Evolutionary conservation across 176 grass and related monocot genomes (phyloP), one percentile per base, ranked within the genome.

Genomic region (Bolboschoenus planiculmis): DNA sequence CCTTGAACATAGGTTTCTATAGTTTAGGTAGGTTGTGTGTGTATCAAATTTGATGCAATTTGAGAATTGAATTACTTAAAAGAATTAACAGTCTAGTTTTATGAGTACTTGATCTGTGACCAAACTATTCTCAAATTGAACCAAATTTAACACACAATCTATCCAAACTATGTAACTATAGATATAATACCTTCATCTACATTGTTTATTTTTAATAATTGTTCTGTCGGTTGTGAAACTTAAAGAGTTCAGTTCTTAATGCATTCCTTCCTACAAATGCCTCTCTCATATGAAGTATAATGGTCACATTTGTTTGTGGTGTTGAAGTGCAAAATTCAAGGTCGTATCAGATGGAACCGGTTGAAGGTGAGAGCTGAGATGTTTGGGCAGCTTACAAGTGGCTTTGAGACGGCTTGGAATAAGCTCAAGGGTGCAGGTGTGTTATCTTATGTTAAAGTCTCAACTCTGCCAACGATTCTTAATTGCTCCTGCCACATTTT

Each of bases 351-450:
- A 79, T 56, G 83, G 0, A 81, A 78, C 56, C 67, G 81, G 29
- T 58, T 92, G 83, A 86, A 84, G 21, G 95, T 98, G 80, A 85
- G 90, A 21, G 92, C 92, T 30, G 96, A 98, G 92, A 98, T 90
- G 96, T 98, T 95, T 56, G 96, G 96, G 16, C 92, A 95, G 85
- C 90, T 98, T 85, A 98, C 96, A 29, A 90, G 71, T 42, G 92
- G 96, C 16, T 93, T 98, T 2, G 96, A 98, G 68, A 88, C 92
- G n/a, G 92, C 96, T 4, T 98, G 96, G 96, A 98, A 98, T 89
- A 98, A 98, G 84, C 82, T 98, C 55, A 84, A 87, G 5, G 96
- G 96, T 48, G 90, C 87, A 79, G 92, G 96, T 98, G 67, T 84
- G 88, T 58, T 63, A 40, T 57, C 6, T 15, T 7, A 23, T 23